Base-by-base conservation (phyloP, 2,329 filamentous ascomycete species). In the Pezicula radicicola region DNA sequence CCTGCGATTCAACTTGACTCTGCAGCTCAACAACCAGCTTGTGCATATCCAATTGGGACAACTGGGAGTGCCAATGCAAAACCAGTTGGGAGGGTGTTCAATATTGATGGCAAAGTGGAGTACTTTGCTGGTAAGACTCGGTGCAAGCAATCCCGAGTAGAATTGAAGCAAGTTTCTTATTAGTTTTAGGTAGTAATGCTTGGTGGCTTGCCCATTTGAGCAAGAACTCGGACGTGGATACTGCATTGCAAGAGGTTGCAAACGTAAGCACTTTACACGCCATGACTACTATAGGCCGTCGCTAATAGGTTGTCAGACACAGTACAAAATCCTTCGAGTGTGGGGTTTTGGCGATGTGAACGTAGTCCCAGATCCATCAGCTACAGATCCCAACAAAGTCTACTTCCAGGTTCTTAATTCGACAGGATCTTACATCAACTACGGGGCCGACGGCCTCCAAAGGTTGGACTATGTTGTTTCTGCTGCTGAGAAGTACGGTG, bases 321-420 rank as follows among this genome's bases (percentile, higher is more conserved):
- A 73, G 1, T 68, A 77, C 46, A 82, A 80, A 63, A 77, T 85
- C 53, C 70, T 84, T 33, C 74, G 83, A 15, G 72, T 84, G 45
- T 84, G 81, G 82, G 80, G 81, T 4, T 85, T 85, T 69, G 81
- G 82, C 67, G 80, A 84, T 56, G 78, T 81, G 15, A 78, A 74
- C 42, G 66, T 27, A 4, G 47, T 56, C 15, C 57, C 62, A 9
- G 35, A 53, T 2, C 10, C 68, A 36, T 60, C 65, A 2, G 57
- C 69, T 16, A 72, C 71, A 8, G 63, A 68, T 9, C 60, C 69
- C 1, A 73, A 72, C 16, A 72, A 69, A 1, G 73, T 81, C 7
- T 75, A 70, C 53, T 76, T 66, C 60, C 73, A 75, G 51, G 57
- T 70, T 7, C 66, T 73, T 15, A 75, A 76, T 7, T 66, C 73